Evolutionary conservation across 2,329 filamentous ascomycete species (phyloP).

Genomic region (Aurifilum marmelostoma): DNA sequence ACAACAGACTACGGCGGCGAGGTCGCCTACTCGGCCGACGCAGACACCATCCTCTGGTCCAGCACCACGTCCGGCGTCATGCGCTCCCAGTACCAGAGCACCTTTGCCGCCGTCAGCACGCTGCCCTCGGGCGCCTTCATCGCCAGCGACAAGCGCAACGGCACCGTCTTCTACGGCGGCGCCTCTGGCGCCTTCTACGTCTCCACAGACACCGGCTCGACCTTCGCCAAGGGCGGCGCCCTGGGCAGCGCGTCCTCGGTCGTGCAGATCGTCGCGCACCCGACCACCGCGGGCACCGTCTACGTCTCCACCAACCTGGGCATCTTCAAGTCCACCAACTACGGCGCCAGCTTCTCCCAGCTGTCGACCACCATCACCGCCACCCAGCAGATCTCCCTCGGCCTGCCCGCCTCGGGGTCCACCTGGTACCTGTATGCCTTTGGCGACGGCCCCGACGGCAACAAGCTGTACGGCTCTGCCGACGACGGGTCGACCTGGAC

Average conservation of each 20-base stretch:
- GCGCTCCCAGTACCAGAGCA: conserved; percentile 44
- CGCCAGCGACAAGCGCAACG: conserved; percentile 58
- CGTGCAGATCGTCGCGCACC: conserved; percentile 60
- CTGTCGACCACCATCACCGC: conserved; percentile 42
- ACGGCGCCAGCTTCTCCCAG: conserved; percentile 50
- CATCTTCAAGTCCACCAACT: conserved; percentile 58
- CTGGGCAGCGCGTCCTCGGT: conserved; percentile 49
- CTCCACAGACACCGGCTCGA: conserved; percentile 51
- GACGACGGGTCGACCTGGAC: conserved; percentile 49
- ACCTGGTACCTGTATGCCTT: conserved; percentile 54
- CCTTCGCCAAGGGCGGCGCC: conserved; percentile 46
- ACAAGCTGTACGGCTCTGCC: conserved; percentile 49
- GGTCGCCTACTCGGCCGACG: conserved; percentile 56
- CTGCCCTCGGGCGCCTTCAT: conserved; percentile 52
- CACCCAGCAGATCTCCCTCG: conserved; percentile 49
- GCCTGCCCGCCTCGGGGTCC: conserved; percentile 41
- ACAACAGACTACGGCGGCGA: conserved; percentile 47
- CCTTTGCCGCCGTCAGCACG: conserved; percentile 49
- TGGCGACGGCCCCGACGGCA: conserved; percentile 46
- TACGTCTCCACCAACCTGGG: conserved; percentile 59
- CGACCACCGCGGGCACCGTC: conserved; percentile 61
- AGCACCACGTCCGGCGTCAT: conserved; percentile 46
- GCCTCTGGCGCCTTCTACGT: conserved; percentile 53
- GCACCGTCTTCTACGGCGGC: conserved; percentile 56
- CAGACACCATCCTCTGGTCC: conserved; percentile 53